A percentile compares a stretch with the other conserved stretches of the same genome.
These are phyloP conservation scores for Ceratorhiza oryzae-sativae DNA, from an alignment of 1,284 basidiomycete species.

Conservation along the genomic window DNA sequence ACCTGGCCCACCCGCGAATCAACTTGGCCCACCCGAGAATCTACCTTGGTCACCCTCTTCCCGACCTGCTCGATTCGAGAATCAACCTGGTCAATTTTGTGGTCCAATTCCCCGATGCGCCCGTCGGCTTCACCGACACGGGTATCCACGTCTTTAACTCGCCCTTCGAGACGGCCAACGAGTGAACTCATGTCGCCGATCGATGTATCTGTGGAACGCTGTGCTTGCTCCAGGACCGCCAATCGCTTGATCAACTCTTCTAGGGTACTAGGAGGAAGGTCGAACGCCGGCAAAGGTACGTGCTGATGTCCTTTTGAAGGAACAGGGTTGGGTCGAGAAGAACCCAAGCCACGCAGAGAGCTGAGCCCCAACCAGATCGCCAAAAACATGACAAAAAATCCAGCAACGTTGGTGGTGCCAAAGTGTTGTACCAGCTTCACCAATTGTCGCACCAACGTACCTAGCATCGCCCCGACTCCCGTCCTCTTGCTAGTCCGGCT, in stretches of 20 bases:
- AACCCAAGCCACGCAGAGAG: background rate
- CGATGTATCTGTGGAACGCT: slow-evolving; percentile 22
- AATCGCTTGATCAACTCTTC: slow-evolving; percentile 74
- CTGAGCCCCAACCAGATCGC: slow-evolving; percentile 46
- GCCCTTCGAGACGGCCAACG: slow-evolving; percentile 14
- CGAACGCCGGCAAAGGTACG: slow-evolving; percentile 48
- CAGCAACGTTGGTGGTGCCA: slow-evolving; percentile 1
- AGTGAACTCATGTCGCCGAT: slow-evolving; percentile 58
- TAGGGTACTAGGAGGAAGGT: slow-evolving; percentile 68
- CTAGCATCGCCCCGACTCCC: slow-evolving; percentile 34
- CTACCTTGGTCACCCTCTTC: slow-evolving; percentile 11
- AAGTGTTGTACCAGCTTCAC: slow-evolving; percentile 33
- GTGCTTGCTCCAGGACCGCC: slow-evolving; percentile 49
- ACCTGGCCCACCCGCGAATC: slow-evolving; percentile 23
- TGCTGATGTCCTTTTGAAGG: slow-evolving; percentile 11
- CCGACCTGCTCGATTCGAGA: slow-evolving; percentile 22
- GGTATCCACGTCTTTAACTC: background rate
- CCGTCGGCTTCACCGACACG: slow-evolving; percentile 10
- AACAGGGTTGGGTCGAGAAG: slow-evolving; percentile 13
- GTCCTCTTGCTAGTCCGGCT: slow-evolving; percentile 26
- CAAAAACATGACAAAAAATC: slow-evolving; percentile 46
- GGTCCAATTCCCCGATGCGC: slow-evolving; percentile 21
- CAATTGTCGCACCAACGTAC: slow-evolving; percentile 34
- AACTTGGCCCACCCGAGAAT: slow-evolving; percentile 7
- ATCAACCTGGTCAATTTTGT: slow-evolving; percentile 8